Conservation (phyloP, 129 eudicot species). For the Ambrosia trifida region DNA sequence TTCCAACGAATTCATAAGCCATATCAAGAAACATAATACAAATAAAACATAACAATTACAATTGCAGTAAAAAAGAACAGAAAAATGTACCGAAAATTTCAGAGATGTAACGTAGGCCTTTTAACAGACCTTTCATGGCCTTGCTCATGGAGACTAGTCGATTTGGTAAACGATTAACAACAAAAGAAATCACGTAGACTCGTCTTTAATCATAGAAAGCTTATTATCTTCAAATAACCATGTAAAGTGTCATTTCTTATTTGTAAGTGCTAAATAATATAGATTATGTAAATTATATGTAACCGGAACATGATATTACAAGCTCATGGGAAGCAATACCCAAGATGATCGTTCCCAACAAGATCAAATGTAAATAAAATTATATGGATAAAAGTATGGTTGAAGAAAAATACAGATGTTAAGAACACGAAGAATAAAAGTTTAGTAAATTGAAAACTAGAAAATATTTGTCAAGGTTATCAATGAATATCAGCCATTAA, state of each 20-base stretch:
- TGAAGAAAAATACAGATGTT: slow-evolving; percentile 22
- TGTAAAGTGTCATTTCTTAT: not conserved
- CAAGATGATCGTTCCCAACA: slow-evolving; percentile 15
- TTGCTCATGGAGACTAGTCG: not conserved
- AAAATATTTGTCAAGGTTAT: slow-evolving; percentile 35
- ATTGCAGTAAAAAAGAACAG: not conserved
- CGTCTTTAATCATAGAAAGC: slow-evolving; percentile 4
- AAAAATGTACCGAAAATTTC: slow-evolving; percentile 38
- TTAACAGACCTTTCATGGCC: slow-evolving; percentile 51
- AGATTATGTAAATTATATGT: not conserved
- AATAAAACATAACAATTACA: not conserved
- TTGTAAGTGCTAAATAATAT: not conserved
- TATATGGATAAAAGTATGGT: slow-evolving; percentile 16
- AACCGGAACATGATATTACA: not conserved
- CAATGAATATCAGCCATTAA: slow-evolving; percentile 33
- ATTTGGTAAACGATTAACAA: not conserved
- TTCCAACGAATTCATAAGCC: slow-evolving; percentile 1
- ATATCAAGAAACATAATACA: not conserved
- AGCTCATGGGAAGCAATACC: slow-evolving; percentile 20
- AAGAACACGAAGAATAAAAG: slow-evolving; percentile 17
- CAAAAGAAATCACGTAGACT: slow-evolving; percentile 17
- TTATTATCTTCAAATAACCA: slow-evolving; percentile 16
- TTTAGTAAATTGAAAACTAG: slow-evolving; percentile 23
- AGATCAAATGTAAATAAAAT: slow-evolving; percentile 1
- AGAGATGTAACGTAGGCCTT: slow-evolving; percentile 52